phyloP scores from a whole-genome alignment of 257 asterid genomes.

The Marsdenia floribunda region DNA sequence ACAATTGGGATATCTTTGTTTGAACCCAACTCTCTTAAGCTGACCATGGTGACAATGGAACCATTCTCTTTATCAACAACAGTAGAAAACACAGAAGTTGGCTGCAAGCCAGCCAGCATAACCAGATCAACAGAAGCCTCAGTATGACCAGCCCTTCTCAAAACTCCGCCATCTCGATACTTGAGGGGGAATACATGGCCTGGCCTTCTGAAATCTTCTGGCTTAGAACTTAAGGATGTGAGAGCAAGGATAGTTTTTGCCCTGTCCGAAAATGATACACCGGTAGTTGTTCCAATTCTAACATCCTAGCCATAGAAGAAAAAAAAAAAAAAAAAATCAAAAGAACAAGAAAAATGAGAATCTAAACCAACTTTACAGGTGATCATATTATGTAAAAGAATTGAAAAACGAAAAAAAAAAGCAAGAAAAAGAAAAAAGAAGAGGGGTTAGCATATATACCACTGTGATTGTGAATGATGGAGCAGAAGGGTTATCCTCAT shows the following conservation, averaged over 20 bases:
- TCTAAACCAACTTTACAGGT: too few species aligned
- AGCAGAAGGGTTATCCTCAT: conserved; percentile 61
- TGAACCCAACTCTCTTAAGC: conserved; percentile 44
- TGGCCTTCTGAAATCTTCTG: conserved; percentile 71
- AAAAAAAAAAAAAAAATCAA: background rate
- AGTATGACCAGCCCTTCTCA: conserved; percentile 73
- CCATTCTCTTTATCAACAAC: conserved; percentile 60
- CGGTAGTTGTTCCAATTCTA: conserved; percentile 57
- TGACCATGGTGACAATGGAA: conserved; percentile 47
- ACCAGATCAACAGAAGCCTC: conserved; percentile 83
- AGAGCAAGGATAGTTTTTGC: conserved; percentile 68
- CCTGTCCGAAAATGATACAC: conserved; percentile 79
- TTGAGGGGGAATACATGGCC: conserved; percentile 87
- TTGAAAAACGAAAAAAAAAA: too few species aligned
- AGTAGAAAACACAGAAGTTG: conserved; percentile 62
- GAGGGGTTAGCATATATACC: conserved; percentile 29
- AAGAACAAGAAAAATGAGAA: background rate
- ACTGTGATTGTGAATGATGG: conserved; percentile 88
- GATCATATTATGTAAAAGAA: too few species aligned
- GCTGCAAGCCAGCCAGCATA: conserved; percentile 48
- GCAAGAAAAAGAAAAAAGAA: too few species aligned
- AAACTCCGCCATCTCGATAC: conserved; percentile 74
- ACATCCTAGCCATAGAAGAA: conserved; percentile 49
- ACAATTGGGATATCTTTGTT: conserved; percentile 54
- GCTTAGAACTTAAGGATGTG: conserved; percentile 54